Percentiles rank a stretch among this genome's conserved stretches.
Evolutionary conservation across 1,284 basidiomycete genomes (phyloP).

Genomic region (Sporisorium graminicola): DNA sequence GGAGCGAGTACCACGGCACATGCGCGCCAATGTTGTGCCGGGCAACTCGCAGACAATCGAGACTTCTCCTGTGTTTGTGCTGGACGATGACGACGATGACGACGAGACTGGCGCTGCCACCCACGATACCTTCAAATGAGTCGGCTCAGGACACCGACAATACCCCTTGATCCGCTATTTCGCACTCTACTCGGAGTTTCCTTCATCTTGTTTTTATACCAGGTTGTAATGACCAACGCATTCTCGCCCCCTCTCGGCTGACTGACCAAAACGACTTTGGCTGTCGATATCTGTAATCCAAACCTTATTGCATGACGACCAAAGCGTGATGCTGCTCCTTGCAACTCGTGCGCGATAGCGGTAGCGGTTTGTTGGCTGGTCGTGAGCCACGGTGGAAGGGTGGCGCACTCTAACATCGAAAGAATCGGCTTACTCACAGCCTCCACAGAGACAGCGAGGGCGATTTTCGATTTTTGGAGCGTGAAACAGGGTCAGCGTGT

Average conservation of each 20-base stretch:
- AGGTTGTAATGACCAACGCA: constrained; percentile 11
- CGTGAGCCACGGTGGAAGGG: background rate
- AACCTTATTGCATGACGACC: background rate
- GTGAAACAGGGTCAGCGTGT: background rate
- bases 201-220: constrained; percentile 10
- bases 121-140: background rate
- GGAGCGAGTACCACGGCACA: constrained; percentile 23
- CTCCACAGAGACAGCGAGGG: background rate
- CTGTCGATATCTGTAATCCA: background rate
- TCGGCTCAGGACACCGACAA: background rate
- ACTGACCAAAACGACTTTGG: background rate
- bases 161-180: background rate
- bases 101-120: constrained; percentile 10
- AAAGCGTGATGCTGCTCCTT: background rate
- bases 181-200: background rate
- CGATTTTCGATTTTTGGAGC: background rate
- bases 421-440: background rate
- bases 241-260: background rate
- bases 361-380: background rate
- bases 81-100: constrained; percentile 37
- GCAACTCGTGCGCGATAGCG: background rate
- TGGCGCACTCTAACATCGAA: background rate
- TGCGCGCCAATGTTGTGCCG: constrained; percentile 27
- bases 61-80: constrained; percentile 41
- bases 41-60: background rate